Base-by-base conservation (phyloP, 345 rosid species). In the Sisymbrium irio region DNA sequence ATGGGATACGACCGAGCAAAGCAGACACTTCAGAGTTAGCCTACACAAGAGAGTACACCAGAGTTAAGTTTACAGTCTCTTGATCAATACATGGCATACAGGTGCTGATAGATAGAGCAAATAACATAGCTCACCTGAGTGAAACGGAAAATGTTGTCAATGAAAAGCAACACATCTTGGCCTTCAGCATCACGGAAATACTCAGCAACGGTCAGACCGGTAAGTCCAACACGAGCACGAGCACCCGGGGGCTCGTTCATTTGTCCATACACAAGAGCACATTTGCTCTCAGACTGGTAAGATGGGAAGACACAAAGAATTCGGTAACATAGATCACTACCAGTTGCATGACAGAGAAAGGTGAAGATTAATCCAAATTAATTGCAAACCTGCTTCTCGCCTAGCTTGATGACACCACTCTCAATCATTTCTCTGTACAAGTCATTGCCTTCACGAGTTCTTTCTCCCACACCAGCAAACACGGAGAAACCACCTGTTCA, bases 181-280 rank as follows among this genome's bases (percentile, higher is more conserved):
- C 99, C 99, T 77, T 95, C 98, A 37, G 98, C 98, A 82, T 95
- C 98, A 70, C 98, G 93, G 85, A 95, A 95, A 74, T 95, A 96
- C 65, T 95, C 99, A 5, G 99, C 99, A 6, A 95, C 97, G 41
- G 99, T 92, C 58, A 95, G 81, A 57, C 99, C 99, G 69, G 99
- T 95, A 12, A 95, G 96, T 30, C 97, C 99, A 73, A 95, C 99
- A 84, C 99, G 99, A 41, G 97, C 99, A 89, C 97, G 97, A 25
- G 97, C 99, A 88, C 99, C 99, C 9, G 99, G 99, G 72, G 99
- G 97, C 82, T 95, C 99, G 70, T 95, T 95, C 99, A 95, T 95
- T 95, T 95, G 99, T 75, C 99, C 97, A 11, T 92, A 95, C 11
- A 92, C 97, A 72, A 95, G 97, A 14, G 99, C 96, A 56, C 99